Base-by-base conservation (phyloP, 352 stramenopile genomes). In the Aphanomyces astaci region DNA sequence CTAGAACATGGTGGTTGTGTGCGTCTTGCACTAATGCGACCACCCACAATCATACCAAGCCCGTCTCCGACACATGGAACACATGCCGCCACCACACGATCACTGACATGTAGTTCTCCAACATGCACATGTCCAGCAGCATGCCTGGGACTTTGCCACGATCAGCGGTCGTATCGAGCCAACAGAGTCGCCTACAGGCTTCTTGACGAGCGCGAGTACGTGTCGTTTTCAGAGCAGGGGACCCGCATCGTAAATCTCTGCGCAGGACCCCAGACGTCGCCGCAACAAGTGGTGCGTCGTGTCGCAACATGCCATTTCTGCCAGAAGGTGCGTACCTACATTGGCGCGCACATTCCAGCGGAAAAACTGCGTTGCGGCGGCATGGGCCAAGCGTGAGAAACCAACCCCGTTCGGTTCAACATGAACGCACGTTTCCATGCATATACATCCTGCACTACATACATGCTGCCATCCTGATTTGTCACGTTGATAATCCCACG, bases 61-160 rank as follows among this genome's bases (percentile, higher is more conserved):
- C n/a, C n/a, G n/a, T n/a, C n/a, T n/a, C n/a, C n/a, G n/a, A n/a
- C n/a, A n/a, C n/a, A n/a, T n/a, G n/a, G n/a, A n/a, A n/a, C n/a
- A n/a, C n/a, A n/a, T n/a, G n/a, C n/a, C n/a, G n/a, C n/a, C n/a
- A n/a, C n/a, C n/a, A n/a, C n/a, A n/a, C n/a, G n/a, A n/a, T n/a
- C n/a, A n/a, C n/a, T n/a, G n/a, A n/a, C n/a, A n/a, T n/a, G n/a
- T n/a, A n/a, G n/a, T n/a, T n/a, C n/a, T n/a, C n/a, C n/a, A n/a
- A n/a, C n/a, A n/a, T n/a, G n/a, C n/a, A n/a, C n/a, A n/a, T n/a
- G 86, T 39, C 84, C 82, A 39, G 84, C 82, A 32, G 90, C 82
- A 2, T 92, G 84, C 70, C n/a, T 92, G 84, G 84, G 84, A 92
- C 70, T 92, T 92, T 54, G 84, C 84, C 3, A 90, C 84, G 9